Evolutionary conservation across 2,329 filamentous ascomycete genomes (phyloP).

Genomic region (Orbilia brochopaga): DNA sequence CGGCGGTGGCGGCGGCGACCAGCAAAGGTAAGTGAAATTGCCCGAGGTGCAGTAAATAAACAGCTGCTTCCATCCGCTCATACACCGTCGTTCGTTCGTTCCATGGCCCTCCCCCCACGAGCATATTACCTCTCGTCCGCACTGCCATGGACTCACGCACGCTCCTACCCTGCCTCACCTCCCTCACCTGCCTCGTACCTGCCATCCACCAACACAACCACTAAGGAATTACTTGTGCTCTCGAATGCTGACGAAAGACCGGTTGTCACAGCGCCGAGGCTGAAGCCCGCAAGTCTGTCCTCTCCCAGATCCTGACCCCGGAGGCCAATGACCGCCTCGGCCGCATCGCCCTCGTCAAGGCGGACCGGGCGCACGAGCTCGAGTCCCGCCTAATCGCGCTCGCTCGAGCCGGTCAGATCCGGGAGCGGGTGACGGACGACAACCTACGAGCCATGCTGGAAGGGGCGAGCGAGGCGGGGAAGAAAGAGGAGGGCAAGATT

Average conservation of each 20-base stretch:
- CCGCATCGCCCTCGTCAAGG: slow-evolving; percentile 94
- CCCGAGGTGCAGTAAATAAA: slow-evolving; percentile 20
- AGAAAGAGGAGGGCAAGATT: slow-evolving; percentile 76
- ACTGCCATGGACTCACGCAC: not conserved
- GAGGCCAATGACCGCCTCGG: slow-evolving; percentile 91
- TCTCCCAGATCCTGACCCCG: slow-evolving; percentile 91
- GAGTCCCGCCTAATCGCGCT: slow-evolving; percentile 94
- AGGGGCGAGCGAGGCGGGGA: slow-evolving; percentile 77
- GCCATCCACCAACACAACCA: too few relatives aligned
- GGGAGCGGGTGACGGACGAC: slow-evolving; percentile 84
- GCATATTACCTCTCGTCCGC: not conserved
- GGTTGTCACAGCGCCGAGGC: slow-evolving; percentile 60
- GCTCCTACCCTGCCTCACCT: not conserved
- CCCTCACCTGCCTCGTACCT: too few relatives aligned
- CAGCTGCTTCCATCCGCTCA: not conserved
- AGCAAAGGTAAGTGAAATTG: slow-evolving; percentile 65
- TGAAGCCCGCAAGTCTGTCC: slow-evolving; percentile 76
- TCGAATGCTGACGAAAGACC: slow-evolving; percentile 42
- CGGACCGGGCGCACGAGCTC: slow-evolving; percentile 83
- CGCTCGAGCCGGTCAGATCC: slow-evolving; percentile 83
- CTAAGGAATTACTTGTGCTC: too few relatives aligned
- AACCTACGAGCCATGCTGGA: slow-evolving; percentile 91
- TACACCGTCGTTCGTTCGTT: not conserved
- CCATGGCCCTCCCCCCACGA: not conserved
- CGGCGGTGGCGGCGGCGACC: slow-evolving; percentile 30